These are phyloP conservation scores for Amanita rubescens DNA, from an alignment of 768 basidiomycete genomes.

Conservation along the genomic window DNA sequence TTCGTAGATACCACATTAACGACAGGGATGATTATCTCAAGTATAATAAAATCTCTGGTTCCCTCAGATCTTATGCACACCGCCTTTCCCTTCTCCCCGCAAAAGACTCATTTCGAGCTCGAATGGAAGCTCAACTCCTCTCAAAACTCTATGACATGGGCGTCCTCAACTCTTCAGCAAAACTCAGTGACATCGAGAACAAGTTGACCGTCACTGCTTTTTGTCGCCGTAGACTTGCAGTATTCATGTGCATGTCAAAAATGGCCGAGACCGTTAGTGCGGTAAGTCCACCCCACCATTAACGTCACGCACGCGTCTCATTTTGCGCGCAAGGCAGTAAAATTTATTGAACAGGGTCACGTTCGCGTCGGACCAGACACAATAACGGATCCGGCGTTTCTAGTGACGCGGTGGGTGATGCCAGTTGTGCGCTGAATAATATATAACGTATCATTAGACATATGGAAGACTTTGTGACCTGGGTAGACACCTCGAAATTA, in stretches of 20 bases:
- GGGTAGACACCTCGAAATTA: slow-evolving; percentile 97
- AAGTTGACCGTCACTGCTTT: slow-evolving; percentile 95
- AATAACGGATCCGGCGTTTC: slow-evolving; percentile 91
- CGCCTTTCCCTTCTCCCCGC: slow-evolving; percentile 80
- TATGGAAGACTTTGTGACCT: slow-evolving; percentile 99
- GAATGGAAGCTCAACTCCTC: slow-evolving; percentile 81
- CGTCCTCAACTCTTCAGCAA: slow-evolving; percentile 77
- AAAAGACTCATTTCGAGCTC: slow-evolving; percentile 79
- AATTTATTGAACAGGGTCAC: slow-evolving; percentile 98
- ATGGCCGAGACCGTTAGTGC: slow-evolving; percentile 96
- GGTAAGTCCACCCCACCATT: slow-evolving; percentile 39
- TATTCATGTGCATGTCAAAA: slow-evolving; percentile 85
- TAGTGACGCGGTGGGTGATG: slow-evolving; percentile 70
- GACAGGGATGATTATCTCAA: slow-evolving; percentile 93
- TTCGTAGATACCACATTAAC: slow-evolving; percentile 94
- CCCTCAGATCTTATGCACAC: slow-evolving; percentile 79
- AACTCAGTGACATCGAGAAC: slow-evolving; percentile 92
- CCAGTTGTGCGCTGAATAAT: slow-evolving; percentile 5
- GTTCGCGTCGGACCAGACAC: slow-evolving; percentile 95
- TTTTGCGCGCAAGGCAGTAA: slow-evolving; percentile 66
- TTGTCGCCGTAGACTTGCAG: slow-evolving; percentile 85
- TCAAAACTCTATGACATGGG: slow-evolving; percentile 98
- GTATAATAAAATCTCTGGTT: slow-evolving; percentile 95
- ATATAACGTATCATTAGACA: no score
- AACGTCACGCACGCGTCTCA: slow-evolving; percentile 3